Evolutionary conservation across 2,329 filamentous ascomycete genomes (phyloP), one percentile per base, ranked within the genome.

Genomic region (Fusarium tricinctum): DNA sequence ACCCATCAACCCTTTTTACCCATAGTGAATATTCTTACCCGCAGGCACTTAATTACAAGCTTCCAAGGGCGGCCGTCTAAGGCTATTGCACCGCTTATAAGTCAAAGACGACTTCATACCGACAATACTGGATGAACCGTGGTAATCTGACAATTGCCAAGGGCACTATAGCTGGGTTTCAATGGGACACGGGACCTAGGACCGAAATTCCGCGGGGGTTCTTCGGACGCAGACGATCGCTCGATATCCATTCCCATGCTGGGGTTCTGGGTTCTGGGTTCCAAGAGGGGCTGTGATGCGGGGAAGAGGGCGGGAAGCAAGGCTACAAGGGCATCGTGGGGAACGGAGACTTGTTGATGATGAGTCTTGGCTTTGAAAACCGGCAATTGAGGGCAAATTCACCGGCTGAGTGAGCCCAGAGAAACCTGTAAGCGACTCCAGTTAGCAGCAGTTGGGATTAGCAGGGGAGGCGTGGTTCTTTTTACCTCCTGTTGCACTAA

Each of bases 201-300:
- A 67, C 72, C 72, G 72, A 68, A 61, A 45, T 63, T 63, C 69
- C 63, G 63, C 63, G 70, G 63, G 63, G 60, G 56, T 61, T 62
- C 44, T 54, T 59, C 50, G 66, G 55, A 66, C 51, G 61, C 58
- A 55, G 53, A 44, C 62, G 52, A 67, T 69, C 66, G 39, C 56
- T 69, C 54, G 58, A 63, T 63, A 60, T n/a, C 17, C 17, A 23
- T 23, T 23, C 8, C 6, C 17, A 10, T 38, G 22, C 44, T 33
- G 45, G 30, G 33, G 60, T 45, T 30, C 32, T 47, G 30, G 38
- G 60, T 43, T 43, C 28, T 47, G 30, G 38, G 60, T 45, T 43
- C 35, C 13, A 38, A 48, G 42, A 48, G 57, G 62, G 56, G 46
- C 30, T 17, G 10, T 40, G 48, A 63, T 69, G 66, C 66, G 70